Evolutionary conservation across 257 asterid genomes (phyloP).

Genomic region (Buddleja alternifolia): DNA sequence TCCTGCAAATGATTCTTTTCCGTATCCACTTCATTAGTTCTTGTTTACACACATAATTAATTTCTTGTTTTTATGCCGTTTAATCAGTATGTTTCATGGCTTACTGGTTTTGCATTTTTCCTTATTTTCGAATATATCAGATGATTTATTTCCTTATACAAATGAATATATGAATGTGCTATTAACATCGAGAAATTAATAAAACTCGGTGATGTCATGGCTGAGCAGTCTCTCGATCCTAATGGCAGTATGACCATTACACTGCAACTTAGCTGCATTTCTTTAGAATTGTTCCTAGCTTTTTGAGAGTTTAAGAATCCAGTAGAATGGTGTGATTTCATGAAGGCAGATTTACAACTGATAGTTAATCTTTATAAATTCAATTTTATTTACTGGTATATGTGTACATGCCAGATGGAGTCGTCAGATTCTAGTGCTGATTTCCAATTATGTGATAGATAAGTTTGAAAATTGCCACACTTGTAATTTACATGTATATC

Average conservation of each 20-base stretch:
- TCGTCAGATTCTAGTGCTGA: too few relatives aligned
- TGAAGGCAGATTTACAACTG: constrained; percentile 13
- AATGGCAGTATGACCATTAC: constrained; percentile 75
- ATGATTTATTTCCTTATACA: constrained; percentile 47
- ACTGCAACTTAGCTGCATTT: constrained; percentile 9
- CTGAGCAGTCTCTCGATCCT: constrained; percentile 95
- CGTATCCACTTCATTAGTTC: constrained; percentile 65
- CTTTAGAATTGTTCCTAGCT: constrained; percentile 14
- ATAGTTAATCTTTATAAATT: neutral
- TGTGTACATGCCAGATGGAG: too few relatives aligned
- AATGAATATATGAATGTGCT: constrained; percentile 81
- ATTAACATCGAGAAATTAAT: constrained; percentile 88
- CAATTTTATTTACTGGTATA: neutral
- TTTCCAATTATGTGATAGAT: too few relatives aligned
- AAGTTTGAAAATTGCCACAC: neutral
- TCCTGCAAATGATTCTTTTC: constrained; percentile 94
- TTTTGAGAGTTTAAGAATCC: neutral
- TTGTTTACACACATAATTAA: constrained; percentile 1
- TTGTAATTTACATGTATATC: neutral
- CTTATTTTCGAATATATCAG: constrained; percentile 18
- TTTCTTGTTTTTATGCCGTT: constrained; percentile 10
- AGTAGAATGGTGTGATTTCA: neutral
- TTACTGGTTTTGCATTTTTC: too few relatives aligned
- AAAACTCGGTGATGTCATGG: constrained; percentile 89
- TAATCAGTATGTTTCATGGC: too few relatives aligned